Base-by-base conservation (phyloP, 31 red algal genomes). In the Asparagopsis taxiformis region DNA sequence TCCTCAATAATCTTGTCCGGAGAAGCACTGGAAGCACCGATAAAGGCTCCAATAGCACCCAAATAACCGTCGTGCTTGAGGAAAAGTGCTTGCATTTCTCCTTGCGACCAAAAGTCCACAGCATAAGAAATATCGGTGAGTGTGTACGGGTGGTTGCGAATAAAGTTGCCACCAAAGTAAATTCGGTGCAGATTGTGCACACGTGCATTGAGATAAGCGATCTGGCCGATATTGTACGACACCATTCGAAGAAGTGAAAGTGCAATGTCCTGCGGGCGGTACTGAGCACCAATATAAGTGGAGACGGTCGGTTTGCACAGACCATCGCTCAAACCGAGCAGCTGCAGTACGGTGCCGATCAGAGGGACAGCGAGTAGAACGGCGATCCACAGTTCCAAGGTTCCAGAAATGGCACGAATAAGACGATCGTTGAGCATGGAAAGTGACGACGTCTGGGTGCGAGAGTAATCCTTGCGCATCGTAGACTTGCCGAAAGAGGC, bases 141-240 rank as follows among this genome's bases (percentile, higher is more conserved):
- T 4, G 95, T 94, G 63, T 86, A 94, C 38, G 85, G 90, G 50
- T 94, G 85, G 56, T 98, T 87, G 33, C 95, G 90, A 16, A 98
- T 81, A 79, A 98, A 98, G 51, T 93, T 98, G 10, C 95, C 95
- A 21, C 85, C 95, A 93, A 98, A 98, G 82, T 98, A 98, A 62
- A 98, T 94, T 23, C 70, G 74, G 26, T 85, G 82, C 32, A 94
- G 70, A 22, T 69, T 68, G 51, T 91, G 74, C 9, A 87, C 52
- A 38, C 75, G 71, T 9, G 95, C 90, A 52, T 98, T 98, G 23
- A 98, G 70, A 34, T 85, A 91, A 16, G 90, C 95, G 38, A 98
- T 80, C 55, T 98, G 95, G 15, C 90, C 95, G 52, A 98, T 93
- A 53, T 98, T 98, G 81, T 91, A 94, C n/a, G 90, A 75, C 6